Base-by-base conservation (phyloP, 1,284 basidiomycete genomes). In the Inonotus hispidus region DNA sequence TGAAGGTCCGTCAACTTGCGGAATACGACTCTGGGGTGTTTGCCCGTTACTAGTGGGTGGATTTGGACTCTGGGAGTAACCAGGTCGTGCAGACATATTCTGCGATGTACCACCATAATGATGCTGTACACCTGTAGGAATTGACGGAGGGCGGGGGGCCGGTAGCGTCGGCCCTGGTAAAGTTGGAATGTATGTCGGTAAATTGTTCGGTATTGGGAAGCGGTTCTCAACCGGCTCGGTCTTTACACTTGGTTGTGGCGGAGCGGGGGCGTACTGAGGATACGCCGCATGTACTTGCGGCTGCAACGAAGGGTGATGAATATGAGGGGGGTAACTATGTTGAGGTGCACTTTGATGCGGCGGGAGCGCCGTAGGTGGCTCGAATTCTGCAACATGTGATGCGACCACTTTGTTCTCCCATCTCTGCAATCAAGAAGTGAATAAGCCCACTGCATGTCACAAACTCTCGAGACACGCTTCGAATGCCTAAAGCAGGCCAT, bases 331-430 rank as follows among this genome's bases (percentile, higher is more conserved):
- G 64, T 82, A 85, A 59, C 77, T 78, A 49, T 69, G 67, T 43
- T 67, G 64, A 53, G 66, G 59, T 27, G 65, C 63, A 53, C 66
- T 60, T 38, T 65, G 65, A 14, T 43, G 41, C 41, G 16, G 16
- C 16, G 71, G 64, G 11, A 73, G 73, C 25, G 73, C 76, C 39
- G 71, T 77, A 25, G 82, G 80, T 0, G 83, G 74, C 67, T 93
- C 91, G 71, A 98, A 98, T 67, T 98, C 93, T 62, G 95, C 95
- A 16, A 97, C 95, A 68, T 92, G 88, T 0, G 94, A 95, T 13
- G 88, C 89, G 35, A 97, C 83, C 41, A 98, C 87, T 74, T 96
- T 96, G 69, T 81, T 82, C 73, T 98, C 91, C 95, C 95, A 98
- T 86, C 92, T 93, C 90, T 96, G 71, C 45, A 65, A 50, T 47